Conservation (phyloP, 345 rosid species). For the Corymbia maculata region DNA sequence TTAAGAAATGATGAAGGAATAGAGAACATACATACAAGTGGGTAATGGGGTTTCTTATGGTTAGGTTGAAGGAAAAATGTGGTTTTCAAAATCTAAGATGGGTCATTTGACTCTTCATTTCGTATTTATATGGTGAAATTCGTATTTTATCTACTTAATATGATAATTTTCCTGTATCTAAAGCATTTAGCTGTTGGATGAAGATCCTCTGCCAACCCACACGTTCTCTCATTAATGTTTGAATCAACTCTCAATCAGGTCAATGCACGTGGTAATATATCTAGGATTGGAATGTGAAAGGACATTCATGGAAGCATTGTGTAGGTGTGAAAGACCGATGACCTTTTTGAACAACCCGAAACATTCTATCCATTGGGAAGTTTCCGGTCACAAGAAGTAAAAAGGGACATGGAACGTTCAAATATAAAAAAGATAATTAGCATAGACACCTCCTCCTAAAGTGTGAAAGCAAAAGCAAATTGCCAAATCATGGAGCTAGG, state of each 20-base stretch:
- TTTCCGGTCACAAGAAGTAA: neutral
- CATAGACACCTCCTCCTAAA: neutral
- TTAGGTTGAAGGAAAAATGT: neutral
- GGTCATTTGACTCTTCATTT: neutral
- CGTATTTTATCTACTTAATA: neutral
- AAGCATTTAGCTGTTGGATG: neutral
- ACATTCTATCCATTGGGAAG: neutral
- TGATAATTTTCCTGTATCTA: neutral
- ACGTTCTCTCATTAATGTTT: neutral
- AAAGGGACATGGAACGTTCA: neutral
- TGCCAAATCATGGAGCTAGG: neutral
- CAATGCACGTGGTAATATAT: neutral
- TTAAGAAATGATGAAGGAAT: neutral
- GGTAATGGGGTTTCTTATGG: neutral
- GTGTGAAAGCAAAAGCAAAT: neutral
- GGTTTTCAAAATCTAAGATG: neutral
- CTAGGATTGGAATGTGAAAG: neutral
- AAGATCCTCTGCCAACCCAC: neutral
- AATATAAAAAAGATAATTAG: neutral
- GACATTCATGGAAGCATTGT: neutral
- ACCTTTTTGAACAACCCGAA: neutral
- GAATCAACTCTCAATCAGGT: neutral
- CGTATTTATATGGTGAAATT: neutral
- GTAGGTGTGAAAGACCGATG: accelerated
- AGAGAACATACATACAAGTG: neutral